Conservation (phyloP, 768 basidiomycete species). For the Phylloporus sp. region DNA sequence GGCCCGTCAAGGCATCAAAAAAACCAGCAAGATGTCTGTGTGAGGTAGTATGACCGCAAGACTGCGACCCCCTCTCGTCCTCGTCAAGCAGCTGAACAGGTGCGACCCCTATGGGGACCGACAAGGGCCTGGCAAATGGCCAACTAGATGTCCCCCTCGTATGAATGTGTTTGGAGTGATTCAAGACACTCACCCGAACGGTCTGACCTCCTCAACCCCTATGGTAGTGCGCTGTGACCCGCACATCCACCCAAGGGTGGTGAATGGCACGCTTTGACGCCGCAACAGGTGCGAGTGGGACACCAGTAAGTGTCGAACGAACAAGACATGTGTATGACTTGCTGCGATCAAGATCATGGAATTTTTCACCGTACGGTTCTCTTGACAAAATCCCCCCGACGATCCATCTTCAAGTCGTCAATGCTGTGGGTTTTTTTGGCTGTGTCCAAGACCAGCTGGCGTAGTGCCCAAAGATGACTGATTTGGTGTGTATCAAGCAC, state of each 20-base stretch:
- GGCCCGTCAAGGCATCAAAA: slow-evolving; percentile 23
- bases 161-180: slow-evolving; percentile 22
- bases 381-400: slow-evolving; percentile 9
- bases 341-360: slow-evolving; percentile 19
- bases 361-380: slow-evolving; percentile 27
- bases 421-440: slow-evolving; percentile 6
- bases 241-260: slow-evolving; percentile 4
- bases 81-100: slow-evolving; percentile 8
- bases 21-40: slow-evolving; percentile 21
- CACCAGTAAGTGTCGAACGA: slow-evolving; percentile 23
- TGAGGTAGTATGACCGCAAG: slow-evolving; percentile 26
- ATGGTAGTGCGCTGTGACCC: slow-evolving; percentile 4
- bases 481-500: slow-evolving; percentile 6
- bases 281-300: slow-evolving; percentile 13
- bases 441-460: neutral
- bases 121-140: slow-evolving; percentile 4
- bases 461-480: slow-evolving; percentile 1
- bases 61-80: slow-evolving; percentile 5
- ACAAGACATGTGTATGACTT: slow-evolving; percentile 17
- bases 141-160: slow-evolving; percentile 16
- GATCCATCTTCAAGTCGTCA: slow-evolving; percentile 1
- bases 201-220: slow-evolving; percentile 12
- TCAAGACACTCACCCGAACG: slow-evolving; percentile 29
- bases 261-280: slow-evolving; percentile 12
- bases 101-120: too few relatives aligned